Conservation (phyloP, 768 basidiomycete species). For the Mrakia hoshinonis region DNA sequence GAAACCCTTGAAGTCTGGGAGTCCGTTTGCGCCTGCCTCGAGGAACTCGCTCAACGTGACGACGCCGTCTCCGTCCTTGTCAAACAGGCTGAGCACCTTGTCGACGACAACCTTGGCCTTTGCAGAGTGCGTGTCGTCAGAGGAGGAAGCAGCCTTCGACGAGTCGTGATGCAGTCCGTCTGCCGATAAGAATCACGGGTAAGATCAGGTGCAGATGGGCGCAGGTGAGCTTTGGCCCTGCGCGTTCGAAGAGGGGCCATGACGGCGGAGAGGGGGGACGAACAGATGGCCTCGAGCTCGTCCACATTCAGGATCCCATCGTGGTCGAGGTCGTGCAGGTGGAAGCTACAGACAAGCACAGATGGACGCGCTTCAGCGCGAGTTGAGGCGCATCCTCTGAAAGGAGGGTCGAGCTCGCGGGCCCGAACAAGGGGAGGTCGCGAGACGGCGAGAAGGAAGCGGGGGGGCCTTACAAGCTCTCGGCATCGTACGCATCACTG, state of each 20-base stretch:
- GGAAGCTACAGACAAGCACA: constrained; percentile 5
- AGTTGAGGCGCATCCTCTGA: too few species aligned
- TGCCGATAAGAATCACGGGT: neutral
- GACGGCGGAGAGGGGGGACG: neutral
- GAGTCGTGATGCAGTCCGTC: constrained; percentile 30
- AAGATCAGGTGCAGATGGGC: neutral
- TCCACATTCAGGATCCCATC: constrained; percentile 24
- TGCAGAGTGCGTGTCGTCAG: constrained; percentile 20
- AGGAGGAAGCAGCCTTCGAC: constrained; percentile 13
- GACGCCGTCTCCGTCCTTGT: constrained; percentile 32
- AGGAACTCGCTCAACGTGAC: constrained; percentile 39
- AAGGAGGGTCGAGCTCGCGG: too few species aligned
- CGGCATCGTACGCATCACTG: constrained; percentile 27
- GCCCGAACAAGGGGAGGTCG: neutral
- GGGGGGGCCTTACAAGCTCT: constrained; percentile 21
- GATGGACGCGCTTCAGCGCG: too few species aligned
- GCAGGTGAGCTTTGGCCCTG: constrained; percentile 1
- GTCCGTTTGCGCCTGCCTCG: constrained; percentile 37
- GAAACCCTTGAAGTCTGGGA: constrained; percentile 40
- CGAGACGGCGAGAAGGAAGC: constrained; percentile 1
- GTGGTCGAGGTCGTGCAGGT: constrained; percentile 28
- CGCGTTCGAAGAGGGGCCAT: neutral
- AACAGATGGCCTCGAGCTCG: constrained; percentile 30
- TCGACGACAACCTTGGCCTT: constrained; percentile 26
- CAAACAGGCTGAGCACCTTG: constrained; percentile 24